These are phyloP conservation scores for Aspergillus panamensis DNA, from an alignment of 495 filamentous ascomycete genomes.

Conservation along the genomic window DNA sequence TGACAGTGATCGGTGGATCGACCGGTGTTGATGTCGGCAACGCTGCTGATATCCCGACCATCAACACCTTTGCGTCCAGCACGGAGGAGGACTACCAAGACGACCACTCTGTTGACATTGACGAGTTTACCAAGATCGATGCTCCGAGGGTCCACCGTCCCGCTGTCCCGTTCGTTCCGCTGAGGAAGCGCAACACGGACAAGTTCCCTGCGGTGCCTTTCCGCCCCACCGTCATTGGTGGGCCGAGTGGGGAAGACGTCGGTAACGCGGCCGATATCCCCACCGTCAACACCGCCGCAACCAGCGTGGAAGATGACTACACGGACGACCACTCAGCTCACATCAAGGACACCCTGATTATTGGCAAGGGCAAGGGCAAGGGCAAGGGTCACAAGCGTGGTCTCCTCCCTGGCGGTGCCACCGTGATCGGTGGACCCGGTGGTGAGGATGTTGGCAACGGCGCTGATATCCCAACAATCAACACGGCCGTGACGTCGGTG, in stretches of 20 bases:
- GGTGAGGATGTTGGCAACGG: constrained; percentile 9
- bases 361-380: background rate
- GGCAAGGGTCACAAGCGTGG: no score
- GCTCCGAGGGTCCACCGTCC: background rate
- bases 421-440: constrained; percentile 2
- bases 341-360: background rate
- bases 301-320: background rate
- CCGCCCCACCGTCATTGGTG: constrained; percentile 2
- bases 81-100: constrained; percentile 30
- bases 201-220: background rate
- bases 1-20: background rate
- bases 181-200: background rate
- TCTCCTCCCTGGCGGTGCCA: background rate
- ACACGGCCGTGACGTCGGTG: background rate
- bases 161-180: background rate
- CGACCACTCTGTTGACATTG: constrained; percentile 24
- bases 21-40: constrained; percentile 20
- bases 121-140: background rate
- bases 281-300: background rate
- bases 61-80: constrained; percentile 15
- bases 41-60: constrained; percentile 14
- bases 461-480: background rate
- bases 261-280: constrained; percentile 8
- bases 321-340: constrained; percentile 10
- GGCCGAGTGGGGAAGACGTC: background rate